Evolutionary conservation across 257 asterid species (phyloP).

Genomic region (Fraxinus pennsylvanica): DNA sequence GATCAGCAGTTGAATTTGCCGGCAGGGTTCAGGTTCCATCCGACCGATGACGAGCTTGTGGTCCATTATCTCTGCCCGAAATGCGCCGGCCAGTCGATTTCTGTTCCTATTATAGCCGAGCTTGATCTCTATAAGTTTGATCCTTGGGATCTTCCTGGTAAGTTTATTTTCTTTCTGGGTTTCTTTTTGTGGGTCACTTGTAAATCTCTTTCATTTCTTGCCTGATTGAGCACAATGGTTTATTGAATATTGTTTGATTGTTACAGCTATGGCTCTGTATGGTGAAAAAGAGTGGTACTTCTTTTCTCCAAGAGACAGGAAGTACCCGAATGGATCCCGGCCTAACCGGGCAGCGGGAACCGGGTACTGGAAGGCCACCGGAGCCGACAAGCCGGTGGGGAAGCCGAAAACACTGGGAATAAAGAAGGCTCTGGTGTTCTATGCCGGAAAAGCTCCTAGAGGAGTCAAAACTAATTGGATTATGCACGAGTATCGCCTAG

Average conservation of each 20-base stretch:
- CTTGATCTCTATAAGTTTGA: constrained; percentile 56
- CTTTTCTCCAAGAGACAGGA: constrained; percentile 59
- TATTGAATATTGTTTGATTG: not conserved
- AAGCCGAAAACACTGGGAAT: constrained; percentile 53
- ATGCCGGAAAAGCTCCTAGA: constrained; percentile 60
- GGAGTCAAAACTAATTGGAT: constrained; percentile 70
- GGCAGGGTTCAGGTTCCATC: constrained; percentile 63
- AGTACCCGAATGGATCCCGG: constrained; percentile 64
- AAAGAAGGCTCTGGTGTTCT: constrained; percentile 58
- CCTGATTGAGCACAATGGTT: no score
- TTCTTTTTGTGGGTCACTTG: not conserved
- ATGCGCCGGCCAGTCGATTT: constrained; percentile 47
- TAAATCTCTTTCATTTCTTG: not conserved
- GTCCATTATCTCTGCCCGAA: constrained; percentile 58
- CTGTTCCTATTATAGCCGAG: constrained; percentile 53
- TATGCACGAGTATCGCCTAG: constrained; percentile 63
- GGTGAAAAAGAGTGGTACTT: constrained; percentile 68
- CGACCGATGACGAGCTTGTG: constrained; percentile 64
- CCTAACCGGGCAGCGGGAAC: constrained; percentile 62
- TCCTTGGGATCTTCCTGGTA: constrained; percentile 63
- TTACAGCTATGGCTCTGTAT: constrained; percentile 48
- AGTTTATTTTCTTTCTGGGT: constrained; percentile 10
- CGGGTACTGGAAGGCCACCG: constrained; percentile 66
- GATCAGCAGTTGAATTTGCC: constrained; percentile 52
- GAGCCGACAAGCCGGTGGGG: constrained; percentile 66